Evolutionary conservation across 257 asterid genomes (phyloP), one percentile per base, ranked within the genome.

Genomic region (Lithospermum erythrorhizon): DNA sequence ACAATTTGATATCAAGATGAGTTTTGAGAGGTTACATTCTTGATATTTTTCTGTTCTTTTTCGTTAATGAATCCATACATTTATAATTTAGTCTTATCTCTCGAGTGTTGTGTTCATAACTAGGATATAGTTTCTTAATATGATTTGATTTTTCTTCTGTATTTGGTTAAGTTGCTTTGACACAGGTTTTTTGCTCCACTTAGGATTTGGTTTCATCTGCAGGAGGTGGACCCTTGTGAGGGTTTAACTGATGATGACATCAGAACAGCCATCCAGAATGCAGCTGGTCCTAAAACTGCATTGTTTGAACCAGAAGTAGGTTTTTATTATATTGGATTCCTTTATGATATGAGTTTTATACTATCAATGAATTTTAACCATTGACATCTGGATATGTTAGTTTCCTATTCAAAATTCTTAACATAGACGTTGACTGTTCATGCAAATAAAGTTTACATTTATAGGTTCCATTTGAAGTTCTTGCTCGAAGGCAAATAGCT

Each of bases 211-310:
- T 35, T 45, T 71, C 61, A 41, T 66, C 55, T 66, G 75, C 82
- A 87, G 96, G 91, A 75, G n/a, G 79, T 87, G 51, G 89, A 87
- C 66, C 96, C 96, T 52, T 87, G 96, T 68, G 89, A 83, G 61
- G 82, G 75, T 72, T 78, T 87, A 75, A 85, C 89, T 45, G 89
- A 85, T 74, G 89, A 75, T 57, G 91, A 87, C 66, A 87, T 85
- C 70, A 82, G 78, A 32, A 81, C 82, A 70, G 83, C 94, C 70
- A 73, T 87, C 61, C 91, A 82, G 70, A 87, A 87, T 73, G 91
- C 94, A 64, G 81, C 87, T 14, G 96, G 94, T 53, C 69, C 94
- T 60, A 87, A 66, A 65, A 79, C 85, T 68, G 94, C 87, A 52
- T 52, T 87, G 15, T 87, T 82, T 72, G 85, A 81, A 54, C 91